A percentile compares a stretch with the other conserved stretches of the same genome.
phyloP scores from a whole-genome alignment of 768 basidiomycete genomes.

The Hericium rajendrae region DNA sequence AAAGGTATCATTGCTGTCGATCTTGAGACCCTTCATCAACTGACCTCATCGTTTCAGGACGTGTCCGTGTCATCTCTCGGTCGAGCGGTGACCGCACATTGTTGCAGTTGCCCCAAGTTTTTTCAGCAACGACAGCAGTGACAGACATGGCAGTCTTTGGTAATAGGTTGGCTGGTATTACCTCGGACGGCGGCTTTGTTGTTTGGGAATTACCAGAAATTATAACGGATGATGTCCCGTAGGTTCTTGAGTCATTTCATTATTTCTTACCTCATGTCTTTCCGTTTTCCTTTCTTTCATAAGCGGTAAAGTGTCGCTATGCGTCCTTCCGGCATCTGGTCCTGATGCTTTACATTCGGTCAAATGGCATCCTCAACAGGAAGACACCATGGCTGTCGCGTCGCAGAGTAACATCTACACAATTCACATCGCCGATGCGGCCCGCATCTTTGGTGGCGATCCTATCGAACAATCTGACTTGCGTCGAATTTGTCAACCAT shows the following conservation, averaged over 20 bases:
- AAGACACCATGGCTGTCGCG: conserved; percentile 74
- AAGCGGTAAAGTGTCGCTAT: conserved; percentile 61
- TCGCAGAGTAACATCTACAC: conserved; percentile 69
- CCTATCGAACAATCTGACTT: conserved; percentile 63
- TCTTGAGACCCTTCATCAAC: not conserved
- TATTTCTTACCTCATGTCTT: not conserved
- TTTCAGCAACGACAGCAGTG: conserved; percentile 53
- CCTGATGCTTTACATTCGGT: conserved; percentile 65
- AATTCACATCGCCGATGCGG: conserved; percentile 59
- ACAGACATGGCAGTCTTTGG: conserved; percentile 82
- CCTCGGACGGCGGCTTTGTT: conserved; percentile 82
- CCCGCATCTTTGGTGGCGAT: conserved; percentile 51
- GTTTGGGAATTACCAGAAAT: conserved; percentile 80
- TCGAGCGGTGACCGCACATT: conserved; percentile 83
- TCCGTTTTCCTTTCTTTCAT: conserved; percentile 1
- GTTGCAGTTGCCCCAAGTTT: conserved; percentile 58
- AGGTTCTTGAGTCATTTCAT: conserved; percentile 23
- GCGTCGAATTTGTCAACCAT: conserved; percentile 56
- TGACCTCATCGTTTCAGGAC: conserved; percentile 32
- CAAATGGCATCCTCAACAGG: conserved; percentile 83
- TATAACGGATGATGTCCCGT: conserved; percentile 84
- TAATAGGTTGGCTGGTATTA: conserved; percentile 77
- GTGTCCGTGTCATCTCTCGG: conserved; percentile 81
- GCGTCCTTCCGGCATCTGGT: conserved; percentile 52
- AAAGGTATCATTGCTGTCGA: conserved; percentile 36